phyloP scores from a whole-genome alignment of 305 asterid genomes.

The Fraxinus nigra region DNA sequence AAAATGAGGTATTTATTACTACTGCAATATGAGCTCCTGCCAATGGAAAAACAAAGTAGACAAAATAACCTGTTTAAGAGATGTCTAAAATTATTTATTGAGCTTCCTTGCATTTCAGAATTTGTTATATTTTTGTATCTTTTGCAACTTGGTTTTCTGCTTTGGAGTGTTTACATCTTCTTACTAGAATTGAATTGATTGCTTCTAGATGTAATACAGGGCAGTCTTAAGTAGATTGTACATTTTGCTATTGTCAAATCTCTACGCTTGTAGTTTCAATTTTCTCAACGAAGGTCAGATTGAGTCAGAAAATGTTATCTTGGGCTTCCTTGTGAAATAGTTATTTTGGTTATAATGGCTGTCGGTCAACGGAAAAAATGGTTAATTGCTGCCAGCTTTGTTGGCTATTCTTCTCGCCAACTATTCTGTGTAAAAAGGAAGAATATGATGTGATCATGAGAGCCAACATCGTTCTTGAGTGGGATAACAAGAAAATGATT shows the following conservation, averaged over 20 bases:
- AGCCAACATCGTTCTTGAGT: slow-evolving; percentile 66
- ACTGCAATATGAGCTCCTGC: not conserved
- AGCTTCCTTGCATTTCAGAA: not conserved
- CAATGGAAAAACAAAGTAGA: not conserved
- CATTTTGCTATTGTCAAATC: slow-evolving; percentile 1
- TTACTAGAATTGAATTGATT: not conserved
- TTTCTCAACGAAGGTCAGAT: slow-evolving; percentile 14
- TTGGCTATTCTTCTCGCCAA: slow-evolving; percentile 49
- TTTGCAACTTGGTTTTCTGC: not conserved
- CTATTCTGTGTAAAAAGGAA: slow-evolving; percentile 52
- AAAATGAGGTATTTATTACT: not conserved
- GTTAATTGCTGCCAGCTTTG: slow-evolving; percentile 47
- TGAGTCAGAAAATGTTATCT: slow-evolving; percentile 29
- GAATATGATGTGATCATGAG: slow-evolving; percentile 48
- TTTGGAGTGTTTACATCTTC: slow-evolving; percentile 9
- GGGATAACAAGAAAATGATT: slow-evolving; percentile 71
- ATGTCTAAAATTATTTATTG: not conserved
- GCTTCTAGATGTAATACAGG: not conserved
- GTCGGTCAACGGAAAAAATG: slow-evolving; percentile 75
- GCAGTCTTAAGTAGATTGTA: not conserved
- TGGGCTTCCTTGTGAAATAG: slow-evolving; percentile 30
- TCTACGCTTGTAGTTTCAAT: slow-evolving; percentile 13
- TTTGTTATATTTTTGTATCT: not conserved
- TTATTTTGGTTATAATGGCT: slow-evolving; percentile 45
- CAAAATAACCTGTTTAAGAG: not conserved